Percentiles rank a stretch among this genome's conserved stretches.
Conservation (phyloP, 192 early-diverging fungal species). For the Backusella mclennaniae region DNA sequence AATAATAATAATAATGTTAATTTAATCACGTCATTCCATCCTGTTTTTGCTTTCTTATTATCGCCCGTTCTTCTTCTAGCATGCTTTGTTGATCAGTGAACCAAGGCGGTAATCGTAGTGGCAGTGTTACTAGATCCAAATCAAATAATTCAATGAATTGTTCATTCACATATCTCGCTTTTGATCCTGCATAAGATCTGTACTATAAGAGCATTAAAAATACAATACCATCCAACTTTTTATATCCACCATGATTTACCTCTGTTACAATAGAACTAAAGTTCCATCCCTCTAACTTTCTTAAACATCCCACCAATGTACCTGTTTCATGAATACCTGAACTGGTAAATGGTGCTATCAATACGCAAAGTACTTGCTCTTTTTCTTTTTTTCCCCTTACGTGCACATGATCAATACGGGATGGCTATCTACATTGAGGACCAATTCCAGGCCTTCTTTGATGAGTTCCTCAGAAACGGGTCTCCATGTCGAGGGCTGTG, state of each 20-base stretch:
- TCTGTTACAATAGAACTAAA: constrained; percentile 96
- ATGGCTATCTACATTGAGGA: constrained; percentile 76
- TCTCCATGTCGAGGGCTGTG: constrained; percentile 70
- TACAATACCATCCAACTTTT: not conserved
- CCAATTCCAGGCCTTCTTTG: constrained; percentile 90
- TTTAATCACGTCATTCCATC: not conserved
- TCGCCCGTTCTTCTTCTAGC: constrained; percentile 38
- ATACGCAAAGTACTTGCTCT: no score
- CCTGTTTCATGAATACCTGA: constrained; percentile 95
- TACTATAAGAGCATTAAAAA: constrained; percentile 52
- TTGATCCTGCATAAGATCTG: constrained; percentile 88
- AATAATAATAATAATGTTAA: not conserved
- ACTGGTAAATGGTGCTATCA: constrained; percentile 31
- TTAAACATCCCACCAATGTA: constrained; percentile 86
- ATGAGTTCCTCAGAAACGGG: constrained; percentile 93
- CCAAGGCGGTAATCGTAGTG: constrained; percentile 75
- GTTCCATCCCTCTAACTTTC: constrained; percentile 94
- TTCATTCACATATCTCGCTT: constrained; percentile 83
- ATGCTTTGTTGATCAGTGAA: constrained; percentile 69
- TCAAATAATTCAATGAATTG: constrained; percentile 98
- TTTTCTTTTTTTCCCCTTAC: constrained; percentile 36
- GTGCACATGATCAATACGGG: constrained; percentile 92
- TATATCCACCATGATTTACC: constrained; percentile 35
- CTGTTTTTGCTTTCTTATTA: not conserved
- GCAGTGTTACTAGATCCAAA: constrained; percentile 84